These are phyloP conservation scores for Dryas alaskensis DNA, from an alignment of 306 rosid genomes.

Conservation along the genomic window DNA sequence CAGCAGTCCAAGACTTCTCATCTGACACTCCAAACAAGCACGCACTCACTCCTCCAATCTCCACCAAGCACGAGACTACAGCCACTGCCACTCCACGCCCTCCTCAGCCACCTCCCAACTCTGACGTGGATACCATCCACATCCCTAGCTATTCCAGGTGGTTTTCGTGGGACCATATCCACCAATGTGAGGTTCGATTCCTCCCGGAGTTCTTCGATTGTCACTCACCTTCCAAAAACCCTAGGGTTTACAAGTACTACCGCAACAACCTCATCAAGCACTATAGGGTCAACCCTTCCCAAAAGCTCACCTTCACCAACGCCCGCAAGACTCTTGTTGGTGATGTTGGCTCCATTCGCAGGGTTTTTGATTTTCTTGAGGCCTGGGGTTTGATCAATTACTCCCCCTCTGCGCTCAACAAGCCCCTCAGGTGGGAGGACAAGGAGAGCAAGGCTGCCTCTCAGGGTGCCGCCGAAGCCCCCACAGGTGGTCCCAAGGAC, in stretches of 20 bases:
- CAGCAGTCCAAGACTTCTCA: neutral
- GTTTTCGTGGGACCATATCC: slow-evolving; percentile 65
- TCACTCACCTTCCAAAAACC: slow-evolving; percentile 54
- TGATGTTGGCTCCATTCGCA: slow-evolving; percentile 80
- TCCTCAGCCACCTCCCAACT: slow-evolving; percentile 19
- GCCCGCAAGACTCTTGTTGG: slow-evolving; percentile 77
- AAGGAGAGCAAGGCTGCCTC: slow-evolving; percentile 45
- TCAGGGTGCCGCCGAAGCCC: neutral
- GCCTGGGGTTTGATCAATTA: slow-evolving; percentile 85
- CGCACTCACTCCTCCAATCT: neutral
- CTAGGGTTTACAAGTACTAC: slow-evolving; percentile 76
- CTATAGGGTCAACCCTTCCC: slow-evolving; percentile 55
- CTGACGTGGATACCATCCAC: slow-evolving; percentile 35
- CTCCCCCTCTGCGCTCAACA: slow-evolving; percentile 49
- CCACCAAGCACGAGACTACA: slow-evolving; percentile 35
- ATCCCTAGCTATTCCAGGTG: slow-evolving; percentile 83
- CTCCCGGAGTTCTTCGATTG: slow-evolving; percentile 76
- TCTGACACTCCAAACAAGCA: neutral
- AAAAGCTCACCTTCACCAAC: slow-evolving; percentile 80
- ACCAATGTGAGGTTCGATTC: slow-evolving; percentile 72
- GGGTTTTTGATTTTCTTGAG: slow-evolving; percentile 85
- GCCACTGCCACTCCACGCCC: slow-evolving; percentile 9
- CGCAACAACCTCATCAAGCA: slow-evolving; percentile 63
- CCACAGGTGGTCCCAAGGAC: slow-evolving; percentile 18
- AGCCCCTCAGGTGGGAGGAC: slow-evolving; percentile 88